Percentiles rank a stretch among this genome's conserved stretches.
Conservation (phyloP, 2,329 filamentous ascomycete genomes). For the Phaeosphaeria sp. region DNA sequence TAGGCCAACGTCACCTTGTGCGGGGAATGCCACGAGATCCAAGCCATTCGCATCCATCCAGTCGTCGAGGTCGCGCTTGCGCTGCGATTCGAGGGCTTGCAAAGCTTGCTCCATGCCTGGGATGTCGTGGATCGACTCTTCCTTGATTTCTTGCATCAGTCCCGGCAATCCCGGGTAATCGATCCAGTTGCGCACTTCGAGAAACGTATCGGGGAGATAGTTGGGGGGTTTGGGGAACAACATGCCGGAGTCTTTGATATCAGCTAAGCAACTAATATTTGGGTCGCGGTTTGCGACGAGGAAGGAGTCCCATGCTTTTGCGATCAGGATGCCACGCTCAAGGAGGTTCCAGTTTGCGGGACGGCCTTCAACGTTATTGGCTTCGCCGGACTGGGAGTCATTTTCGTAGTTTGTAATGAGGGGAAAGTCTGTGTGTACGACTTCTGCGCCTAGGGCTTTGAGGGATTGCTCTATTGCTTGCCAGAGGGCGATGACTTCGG, state of each 20-base stretch:
- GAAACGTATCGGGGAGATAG: conserved; percentile 48
- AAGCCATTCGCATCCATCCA: conserved; percentile 55
- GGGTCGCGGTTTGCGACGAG: conserved; percentile 52
- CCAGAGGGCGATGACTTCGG: conserved; percentile 48
- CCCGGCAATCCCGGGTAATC: conserved; percentile 45
- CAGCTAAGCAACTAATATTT: conserved; percentile 45
- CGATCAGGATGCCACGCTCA: conserved; percentile 58
- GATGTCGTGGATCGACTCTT: conserved; percentile 50
- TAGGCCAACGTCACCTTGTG: conserved; percentile 58
- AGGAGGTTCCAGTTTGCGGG: conserved; percentile 55
- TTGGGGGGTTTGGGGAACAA: conserved; percentile 47
- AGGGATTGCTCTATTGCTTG: conserved; percentile 45
- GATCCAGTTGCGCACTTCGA: conserved; percentile 50
- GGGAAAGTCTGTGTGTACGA: conserved; percentile 55
- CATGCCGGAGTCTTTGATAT: conserved; percentile 47
- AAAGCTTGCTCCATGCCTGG: conserved; percentile 53
- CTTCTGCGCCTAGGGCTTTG: conserved; percentile 50
- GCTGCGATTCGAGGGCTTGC: conserved; percentile 55
- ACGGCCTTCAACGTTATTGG: conserved; percentile 52
- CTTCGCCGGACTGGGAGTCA: conserved; percentile 39
- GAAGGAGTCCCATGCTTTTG: conserved; percentile 62
- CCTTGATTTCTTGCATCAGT: conserved; percentile 28
- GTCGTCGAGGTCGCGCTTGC: conserved; percentile 58
- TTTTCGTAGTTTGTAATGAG: conserved; percentile 56
- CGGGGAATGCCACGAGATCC: conserved; percentile 59